phyloP scores from a whole-genome alignment of 2,329 filamentous ascomycete genomes.

The Aschersonia sp. region DNA sequence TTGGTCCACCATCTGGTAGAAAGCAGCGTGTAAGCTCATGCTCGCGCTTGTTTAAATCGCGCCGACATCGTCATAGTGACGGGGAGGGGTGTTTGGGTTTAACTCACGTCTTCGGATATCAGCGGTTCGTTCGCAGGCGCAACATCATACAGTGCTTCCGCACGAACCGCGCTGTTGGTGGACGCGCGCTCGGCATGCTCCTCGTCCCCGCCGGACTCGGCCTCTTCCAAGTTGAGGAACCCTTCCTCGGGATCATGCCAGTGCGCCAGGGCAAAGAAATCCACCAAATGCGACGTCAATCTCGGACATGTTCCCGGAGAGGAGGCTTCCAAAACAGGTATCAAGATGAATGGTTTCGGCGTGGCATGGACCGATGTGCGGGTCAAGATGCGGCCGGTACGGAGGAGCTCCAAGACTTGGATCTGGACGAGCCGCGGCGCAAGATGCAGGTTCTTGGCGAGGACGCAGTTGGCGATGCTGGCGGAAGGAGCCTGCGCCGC shows the following conservation, averaged over 20 bases:
- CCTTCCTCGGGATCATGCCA: conserved; percentile 62
- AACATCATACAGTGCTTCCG: background rate
- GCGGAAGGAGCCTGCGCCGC: conserved; percentile 7
- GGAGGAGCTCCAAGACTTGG: conserved; percentile 64
- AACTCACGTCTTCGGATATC: conserved; percentile 28
- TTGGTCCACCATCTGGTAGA: conserved; percentile 35
- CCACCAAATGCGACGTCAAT: conserved; percentile 50
- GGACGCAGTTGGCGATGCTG: conserved; percentile 64
- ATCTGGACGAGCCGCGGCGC: conserved; percentile 68
- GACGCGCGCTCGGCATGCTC: conserved; percentile 15
- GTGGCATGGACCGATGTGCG: conserved; percentile 58
- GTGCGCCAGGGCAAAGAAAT: conserved; percentile 79
- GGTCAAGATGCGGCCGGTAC: conserved; percentile 63
- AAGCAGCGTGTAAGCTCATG: too few relatives aligned
- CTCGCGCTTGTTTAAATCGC: background rate
- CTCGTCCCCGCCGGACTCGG: conserved; percentile 13
- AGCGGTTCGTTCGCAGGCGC: conserved; percentile 8
- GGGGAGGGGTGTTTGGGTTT: background rate
- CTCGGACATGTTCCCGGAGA: conserved; percentile 27
- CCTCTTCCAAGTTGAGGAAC: conserved; percentile 59
- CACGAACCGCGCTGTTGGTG: conserved; percentile 27
- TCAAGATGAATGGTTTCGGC: conserved; percentile 65
- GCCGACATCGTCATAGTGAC: conserved; percentile 5
- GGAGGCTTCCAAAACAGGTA: conserved; percentile 49
- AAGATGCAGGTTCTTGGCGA: conserved; percentile 65